A percentile compares a stretch with the other conserved stretches of the same genome.
These are phyloP conservation scores for Lactuca saligna DNA, from an alignment of 129 eudicot genomes.

Conservation along the genomic window DNA sequence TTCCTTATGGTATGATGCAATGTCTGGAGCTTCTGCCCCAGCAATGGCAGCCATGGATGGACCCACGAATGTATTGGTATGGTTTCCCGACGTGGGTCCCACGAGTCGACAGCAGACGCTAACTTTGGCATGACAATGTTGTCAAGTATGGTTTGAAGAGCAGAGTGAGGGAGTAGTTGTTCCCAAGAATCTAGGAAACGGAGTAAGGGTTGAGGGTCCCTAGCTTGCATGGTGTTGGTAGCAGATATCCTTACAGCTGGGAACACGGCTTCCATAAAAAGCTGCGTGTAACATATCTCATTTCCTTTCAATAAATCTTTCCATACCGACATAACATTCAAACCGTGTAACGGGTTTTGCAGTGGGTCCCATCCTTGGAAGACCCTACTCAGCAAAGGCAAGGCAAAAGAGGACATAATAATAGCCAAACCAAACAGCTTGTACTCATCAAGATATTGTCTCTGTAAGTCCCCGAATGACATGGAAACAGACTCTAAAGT, in stretches of 20 bases:
- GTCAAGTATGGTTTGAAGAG: slow-evolving; percentile 55
- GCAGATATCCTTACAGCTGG: slow-evolving; percentile 63
- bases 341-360: slow-evolving; percentile 44
- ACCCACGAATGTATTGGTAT: slow-evolving; percentile 86
- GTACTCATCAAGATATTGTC: slow-evolving; percentile 41
- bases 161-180: slow-evolving; percentile 48
- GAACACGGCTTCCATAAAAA: slow-evolving; percentile 63
- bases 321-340: slow-evolving; percentile 39
- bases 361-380: slow-evolving; percentile 75
- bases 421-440: slow-evolving; percentile 44
- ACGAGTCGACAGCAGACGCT: slow-evolving; percentile 62
- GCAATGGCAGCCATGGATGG: slow-evolving; percentile 84
- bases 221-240: slow-evolving; percentile 66
- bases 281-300: slow-evolving; percentile 20
- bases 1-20: slow-evolving; percentile 55
- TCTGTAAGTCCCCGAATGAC: slow-evolving; percentile 51
- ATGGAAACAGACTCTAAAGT: slow-evolving; percentile 55
- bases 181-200: slow-evolving; percentile 64
- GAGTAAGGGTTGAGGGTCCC: slow-evolving; percentile 72
- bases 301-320: slow-evolving; percentile 44
- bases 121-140: slow-evolving; percentile 65
- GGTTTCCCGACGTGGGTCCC: slow-evolving; percentile 87
- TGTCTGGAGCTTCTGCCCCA: slow-evolving; percentile 60
- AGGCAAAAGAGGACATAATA: slow-evolving; percentile 52
- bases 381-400: slow-evolving; percentile 47